A percentile compares a stretch with the other conserved stretches of the same genome.
phyloP scores from a whole-genome alignment of 2,329 filamentous ascomycete species.

The Nannizziopsis barbatae region DNA sequence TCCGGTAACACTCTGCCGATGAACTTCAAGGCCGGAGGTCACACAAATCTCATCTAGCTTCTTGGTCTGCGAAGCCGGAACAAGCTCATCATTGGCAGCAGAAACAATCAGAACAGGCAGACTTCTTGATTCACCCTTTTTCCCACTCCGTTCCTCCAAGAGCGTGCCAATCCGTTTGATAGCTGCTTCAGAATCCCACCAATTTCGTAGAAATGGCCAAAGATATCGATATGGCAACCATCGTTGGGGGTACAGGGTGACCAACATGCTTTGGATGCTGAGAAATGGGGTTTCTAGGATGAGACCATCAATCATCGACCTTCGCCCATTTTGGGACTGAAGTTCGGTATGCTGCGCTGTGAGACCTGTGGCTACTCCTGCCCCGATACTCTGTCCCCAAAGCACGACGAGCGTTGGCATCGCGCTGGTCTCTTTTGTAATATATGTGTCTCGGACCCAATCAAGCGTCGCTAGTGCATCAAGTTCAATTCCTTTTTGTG shows the following conservation, averaged over 20 bases:
- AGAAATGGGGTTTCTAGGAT: constrained; percentile 68
- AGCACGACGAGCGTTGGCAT: constrained; percentile 9
- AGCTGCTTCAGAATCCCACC: constrained; percentile 40
- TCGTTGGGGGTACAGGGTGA: constrained; percentile 62
- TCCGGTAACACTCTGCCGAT: constrained; percentile 32
- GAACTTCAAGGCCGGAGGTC: constrained; percentile 24
- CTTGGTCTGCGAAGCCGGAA: constrained; percentile 29
- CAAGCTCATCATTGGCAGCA: constrained; percentile 36
- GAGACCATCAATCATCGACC: constrained; percentile 35
- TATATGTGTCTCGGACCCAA: constrained; percentile 46
- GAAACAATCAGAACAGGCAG: constrained; percentile 32
- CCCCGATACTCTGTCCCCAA: constrained; percentile 36
- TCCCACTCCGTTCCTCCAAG: constrained; percentile 1
- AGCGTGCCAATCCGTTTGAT: constrained; percentile 30
- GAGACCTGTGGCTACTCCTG: constrained; percentile 57
- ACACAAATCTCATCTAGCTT: constrained; percentile 28
- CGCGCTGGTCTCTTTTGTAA: background rate
- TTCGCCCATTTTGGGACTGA: background rate
- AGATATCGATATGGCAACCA: constrained; percentile 70
- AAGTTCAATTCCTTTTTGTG: constrained; percentile 56
- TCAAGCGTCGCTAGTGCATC: constrained; percentile 55
- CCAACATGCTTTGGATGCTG: constrained; percentile 58
- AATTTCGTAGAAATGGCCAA: constrained; percentile 58
- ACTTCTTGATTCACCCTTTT: background rate
- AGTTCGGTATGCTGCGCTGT: constrained; percentile 26